A percentile compares a stretch with the other conserved stretches of the same genome.
These are phyloP conservation scores for Xylaria arbuscula DNA, from an alignment of 2,329 filamentous ascomycete genomes.

Conservation along the genomic window DNA sequence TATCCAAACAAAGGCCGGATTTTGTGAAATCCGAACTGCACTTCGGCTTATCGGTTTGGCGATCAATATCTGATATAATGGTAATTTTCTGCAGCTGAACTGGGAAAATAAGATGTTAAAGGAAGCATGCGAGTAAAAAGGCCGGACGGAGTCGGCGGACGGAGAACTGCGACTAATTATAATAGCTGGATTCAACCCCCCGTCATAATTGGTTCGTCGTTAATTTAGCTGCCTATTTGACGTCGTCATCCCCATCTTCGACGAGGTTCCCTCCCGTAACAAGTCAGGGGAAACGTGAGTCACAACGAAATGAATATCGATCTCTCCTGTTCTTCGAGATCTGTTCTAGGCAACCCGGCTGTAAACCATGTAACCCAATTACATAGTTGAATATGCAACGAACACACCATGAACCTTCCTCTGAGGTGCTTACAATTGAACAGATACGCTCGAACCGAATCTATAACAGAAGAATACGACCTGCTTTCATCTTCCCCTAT, in stretches of 20 bases:
- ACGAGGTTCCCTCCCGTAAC: slow-evolving; percentile 9
- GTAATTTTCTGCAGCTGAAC: not conserved
- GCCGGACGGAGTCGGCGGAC: slow-evolving; percentile 1
- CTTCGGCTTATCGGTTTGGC: not conserved
- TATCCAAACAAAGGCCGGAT: slow-evolving; percentile 8
- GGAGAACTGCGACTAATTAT: slow-evolving; percentile 7
- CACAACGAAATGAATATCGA: slow-evolving; percentile 6
- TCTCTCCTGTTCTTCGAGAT: not conserved
- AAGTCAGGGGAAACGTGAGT: slow-evolving; percentile 22
- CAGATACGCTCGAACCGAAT: not conserved
- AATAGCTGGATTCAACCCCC: slow-evolving; percentile 13
- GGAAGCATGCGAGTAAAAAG: slow-evolving; percentile 12
- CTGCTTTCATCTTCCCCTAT: slow-evolving; percentile 7
- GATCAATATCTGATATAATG: slow-evolving; percentile 4
- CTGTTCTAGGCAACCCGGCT: not conserved
- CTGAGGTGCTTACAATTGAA: not conserved
- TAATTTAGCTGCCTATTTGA: slow-evolving; percentile 35
- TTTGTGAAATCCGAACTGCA: slow-evolving; percentile 20
- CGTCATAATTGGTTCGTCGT: slow-evolving; percentile 10
- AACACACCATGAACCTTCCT: no score
- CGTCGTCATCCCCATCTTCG: slow-evolving; percentile 30
- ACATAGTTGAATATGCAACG: not conserved
- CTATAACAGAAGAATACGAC: slow-evolving; percentile 15
- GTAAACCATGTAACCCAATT: not conserved
- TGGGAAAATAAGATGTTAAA: not conserved